Percentiles rank a stretch among this genome's conserved stretches.
Evolutionary conservation across 768 basidiomycete genomes (phyloP).

Genomic region (Boletus rex-veris): DNA sequence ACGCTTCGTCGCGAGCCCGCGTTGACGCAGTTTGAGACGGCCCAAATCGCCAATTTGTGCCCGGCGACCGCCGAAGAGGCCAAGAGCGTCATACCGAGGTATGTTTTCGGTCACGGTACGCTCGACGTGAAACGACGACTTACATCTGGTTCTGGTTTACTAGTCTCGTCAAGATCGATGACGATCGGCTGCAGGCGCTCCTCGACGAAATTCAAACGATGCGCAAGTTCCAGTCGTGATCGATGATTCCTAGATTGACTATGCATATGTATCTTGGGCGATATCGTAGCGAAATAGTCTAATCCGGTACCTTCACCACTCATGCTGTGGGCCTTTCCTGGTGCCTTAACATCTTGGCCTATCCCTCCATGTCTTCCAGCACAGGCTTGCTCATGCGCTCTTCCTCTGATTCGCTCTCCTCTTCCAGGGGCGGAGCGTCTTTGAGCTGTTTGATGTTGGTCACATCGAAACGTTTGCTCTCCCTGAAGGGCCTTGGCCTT

Average conservation of each 20-base stretch:
- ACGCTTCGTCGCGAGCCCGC: conserved; percentile 75
- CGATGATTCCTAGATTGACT: neutral
- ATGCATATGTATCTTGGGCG: neutral
- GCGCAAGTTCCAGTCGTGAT: conserved; percentile 82
- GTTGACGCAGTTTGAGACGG: conserved; percentile 86
- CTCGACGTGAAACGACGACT: no score
- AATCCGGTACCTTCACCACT: neutral
- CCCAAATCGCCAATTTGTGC: conserved; percentile 89
- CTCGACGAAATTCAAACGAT: conserved; percentile 88
- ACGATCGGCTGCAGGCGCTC: conserved; percentile 76
- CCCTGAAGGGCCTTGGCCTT: conserved; percentile 61
- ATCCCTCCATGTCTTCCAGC: conserved; percentile 53
- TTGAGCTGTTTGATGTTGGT: conserved; percentile 40
- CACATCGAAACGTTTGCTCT: conserved; percentile 64
- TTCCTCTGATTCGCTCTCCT: conserved; percentile 43
- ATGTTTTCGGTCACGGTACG: conserved; percentile 2
- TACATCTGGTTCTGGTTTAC: no score
- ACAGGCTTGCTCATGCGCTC: conserved; percentile 40
- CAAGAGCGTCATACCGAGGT: conserved; percentile 90
- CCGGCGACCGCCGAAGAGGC: conserved; percentile 87
- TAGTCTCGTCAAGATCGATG: conserved; percentile 85
- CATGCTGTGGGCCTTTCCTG: no score
- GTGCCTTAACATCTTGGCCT: neutral
- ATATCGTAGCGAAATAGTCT: conserved; percentile 9
- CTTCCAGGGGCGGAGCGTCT: conserved; percentile 28